These are phyloP conservation scores for Bacidia gigantensis DNA, from an alignment of 495 filamentous ascomycete species.

Conservation along the genomic window DNA sequence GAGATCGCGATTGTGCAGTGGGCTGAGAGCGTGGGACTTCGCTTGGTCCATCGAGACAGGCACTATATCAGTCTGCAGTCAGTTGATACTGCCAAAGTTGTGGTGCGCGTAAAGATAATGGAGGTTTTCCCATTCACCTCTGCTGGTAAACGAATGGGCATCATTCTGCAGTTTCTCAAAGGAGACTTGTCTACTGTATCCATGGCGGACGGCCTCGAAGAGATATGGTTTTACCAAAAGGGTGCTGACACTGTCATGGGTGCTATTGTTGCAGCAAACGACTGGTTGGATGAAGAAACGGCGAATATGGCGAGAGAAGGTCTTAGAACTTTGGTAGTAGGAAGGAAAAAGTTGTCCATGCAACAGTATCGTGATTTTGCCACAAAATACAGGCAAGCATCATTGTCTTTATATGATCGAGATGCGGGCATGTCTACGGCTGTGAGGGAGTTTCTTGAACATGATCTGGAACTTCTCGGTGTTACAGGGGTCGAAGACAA, in stretches of 20 bases:
- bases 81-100: conserved; percentile 56
- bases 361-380: conserved; percentile 73
- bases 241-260: conserved; percentile 97
- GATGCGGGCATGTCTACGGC: conserved; percentile 71
- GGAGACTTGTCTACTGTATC: conserved; percentile 27
- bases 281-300: conserved; percentile 98
- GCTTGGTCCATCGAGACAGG: conserved; percentile 73
- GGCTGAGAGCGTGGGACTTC: conserved; percentile 85
- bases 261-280: conserved; percentile 82
- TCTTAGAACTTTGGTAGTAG: conserved; percentile 84
- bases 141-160: conserved; percentile 97
- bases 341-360: conserved; percentile 62
- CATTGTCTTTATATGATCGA: conserved; percentile 61
- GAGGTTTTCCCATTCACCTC: conserved; percentile 97
- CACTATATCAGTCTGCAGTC: conserved; percentile 70
- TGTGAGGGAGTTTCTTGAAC: conserved; percentile 69
- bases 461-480: conserved; percentile 78
- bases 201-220: conserved; percentile 27
- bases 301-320: conserved; percentile 98
- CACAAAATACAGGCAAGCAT: conserved; percentile 59
- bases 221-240: conserved; percentile 99
- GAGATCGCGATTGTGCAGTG: conserved; percentile 97
- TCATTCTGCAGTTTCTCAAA: conserved; percentile 66
- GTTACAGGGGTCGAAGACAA: conserved; percentile 98
- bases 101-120: conserved; percentile 78